phyloP scores from a whole-genome alignment of 208 protist genomes.

The Acanthamoeba sp. region DNA sequence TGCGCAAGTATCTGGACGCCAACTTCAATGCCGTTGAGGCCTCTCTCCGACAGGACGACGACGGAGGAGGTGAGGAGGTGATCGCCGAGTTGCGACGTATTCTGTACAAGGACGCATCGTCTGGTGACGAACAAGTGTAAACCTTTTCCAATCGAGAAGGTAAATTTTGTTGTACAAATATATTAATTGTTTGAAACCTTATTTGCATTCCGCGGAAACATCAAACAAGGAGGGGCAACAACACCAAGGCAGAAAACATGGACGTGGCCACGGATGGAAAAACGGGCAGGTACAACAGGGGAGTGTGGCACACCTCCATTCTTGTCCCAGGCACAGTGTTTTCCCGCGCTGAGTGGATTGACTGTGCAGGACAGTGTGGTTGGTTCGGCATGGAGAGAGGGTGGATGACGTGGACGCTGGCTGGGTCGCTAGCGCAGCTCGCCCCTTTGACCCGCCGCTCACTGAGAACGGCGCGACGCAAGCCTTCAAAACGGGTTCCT shows the following conservation, averaged over 20 bases:
- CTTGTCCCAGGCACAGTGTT: no score
- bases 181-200: no score
- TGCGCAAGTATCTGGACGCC: not conserved
- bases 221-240: no score
- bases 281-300: no score
- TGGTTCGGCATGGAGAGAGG: conserved; percentile 88
- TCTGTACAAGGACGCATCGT: not conserved
- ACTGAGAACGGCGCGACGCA: conserved; percentile 85
- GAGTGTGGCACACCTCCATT: no score
- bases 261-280: no score
- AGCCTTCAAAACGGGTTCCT: conserved; percentile 75
- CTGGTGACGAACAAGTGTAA: no score
- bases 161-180: no score
- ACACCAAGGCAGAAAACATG: no score
- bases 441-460: conserved; percentile 89
- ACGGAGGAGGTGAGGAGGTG: not conserved
- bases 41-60: not conserved
- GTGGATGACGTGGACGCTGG: conserved; percentile 85
- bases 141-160: no score
- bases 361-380: not conserved
- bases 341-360: no score
- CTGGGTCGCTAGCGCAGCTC: conserved; percentile 80
- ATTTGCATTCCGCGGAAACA: no score
- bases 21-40: not conserved
- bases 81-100: not conserved